A percentile compares a stretch with the other conserved stretches of the same genome.
Conservation (phyloP, 129 eudicot genomes). For the Tanacetum coccineum region DNA sequence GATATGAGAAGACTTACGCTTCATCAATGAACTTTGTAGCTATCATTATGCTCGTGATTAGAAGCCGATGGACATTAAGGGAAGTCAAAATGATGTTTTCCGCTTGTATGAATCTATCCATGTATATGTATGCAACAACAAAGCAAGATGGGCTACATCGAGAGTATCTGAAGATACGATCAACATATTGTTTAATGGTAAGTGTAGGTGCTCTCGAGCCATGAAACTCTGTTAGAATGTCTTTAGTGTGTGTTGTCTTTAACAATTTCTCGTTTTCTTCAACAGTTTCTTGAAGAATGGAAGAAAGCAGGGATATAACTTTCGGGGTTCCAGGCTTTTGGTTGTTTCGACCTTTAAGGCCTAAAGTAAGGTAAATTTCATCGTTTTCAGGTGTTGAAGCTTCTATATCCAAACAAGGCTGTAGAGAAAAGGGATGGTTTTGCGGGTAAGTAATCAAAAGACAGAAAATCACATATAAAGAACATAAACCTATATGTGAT, state of each 20-base stretch:
- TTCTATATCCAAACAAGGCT: conserved; percentile 45
- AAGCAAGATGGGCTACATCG: conserved; percentile 86
- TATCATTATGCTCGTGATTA: conserved; percentile 69
- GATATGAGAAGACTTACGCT: conserved; percentile 49
- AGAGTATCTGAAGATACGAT: conserved; percentile 63
- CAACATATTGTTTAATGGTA: conserved; percentile 59
- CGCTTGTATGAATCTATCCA: conserved; percentile 51
- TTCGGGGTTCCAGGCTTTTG: conserved; percentile 44
- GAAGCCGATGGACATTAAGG: conserved; percentile 68
- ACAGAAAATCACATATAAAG: too few relatives aligned
- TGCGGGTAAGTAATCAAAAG: background rate
- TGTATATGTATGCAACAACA: conserved; percentile 56
- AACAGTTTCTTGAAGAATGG: conserved; percentile 48
- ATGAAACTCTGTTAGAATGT: conserved; percentile 51
- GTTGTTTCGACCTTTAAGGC: conserved; percentile 39
- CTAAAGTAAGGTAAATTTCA: conserved; percentile 43
- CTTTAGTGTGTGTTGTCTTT: conserved; percentile 41
- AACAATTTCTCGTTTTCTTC: conserved; percentile 51
- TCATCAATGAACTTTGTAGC: conserved; percentile 84
- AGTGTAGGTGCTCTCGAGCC: conserved; percentile 72
- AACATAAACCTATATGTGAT: too few relatives aligned
- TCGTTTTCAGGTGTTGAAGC: conserved; percentile 43
- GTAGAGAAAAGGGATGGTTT: conserved; percentile 5
- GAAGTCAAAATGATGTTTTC: conserved; percentile 45
- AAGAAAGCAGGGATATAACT: conserved; percentile 52